phyloP scores from a whole-genome alignment of 176 grass and related monocot species.

The Stipa capillata region DNA sequence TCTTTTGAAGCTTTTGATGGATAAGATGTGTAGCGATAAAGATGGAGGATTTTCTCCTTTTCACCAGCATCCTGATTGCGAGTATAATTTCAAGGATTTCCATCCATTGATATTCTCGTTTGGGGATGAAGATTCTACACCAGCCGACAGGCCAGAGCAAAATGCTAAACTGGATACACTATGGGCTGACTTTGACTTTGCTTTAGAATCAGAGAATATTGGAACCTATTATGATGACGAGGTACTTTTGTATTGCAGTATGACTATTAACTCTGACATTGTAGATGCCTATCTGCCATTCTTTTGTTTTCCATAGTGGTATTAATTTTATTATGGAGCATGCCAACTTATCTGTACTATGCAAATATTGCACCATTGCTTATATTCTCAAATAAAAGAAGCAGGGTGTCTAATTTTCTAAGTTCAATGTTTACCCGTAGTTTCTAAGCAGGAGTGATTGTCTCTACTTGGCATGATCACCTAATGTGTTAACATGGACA shows the following conservation, averaged over 20 bases:
- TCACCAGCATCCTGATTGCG: conserved; percentile 33
- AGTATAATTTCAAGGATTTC: conserved; percentile 42
- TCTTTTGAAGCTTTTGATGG: conserved; percentile 52
- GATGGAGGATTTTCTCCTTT: conserved; percentile 23
- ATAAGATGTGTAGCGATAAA: conserved; percentile 39
- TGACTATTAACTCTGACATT: neutral
- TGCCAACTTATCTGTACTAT: neutral
- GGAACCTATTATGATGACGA: conserved; percentile 67
- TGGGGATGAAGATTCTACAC: conserved; percentile 39
- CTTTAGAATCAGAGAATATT: conserved; percentile 69
- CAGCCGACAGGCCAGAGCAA: conserved; percentile 36
- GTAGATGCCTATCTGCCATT: neutral
- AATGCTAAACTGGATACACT: conserved; percentile 41
- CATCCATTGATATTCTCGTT: conserved; percentile 74
- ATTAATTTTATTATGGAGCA: conserved; percentile 6
- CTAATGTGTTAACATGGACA: neutral
- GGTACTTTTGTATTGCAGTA: conserved; percentile 37
- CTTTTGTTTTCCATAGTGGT: conserved; percentile 4
- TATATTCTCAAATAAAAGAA: neutral
- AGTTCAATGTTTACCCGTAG: neutral
- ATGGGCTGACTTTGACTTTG: conserved; percentile 86
- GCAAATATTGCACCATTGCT: neutral
- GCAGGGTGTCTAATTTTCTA: neutral
- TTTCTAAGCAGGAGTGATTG: neutral
- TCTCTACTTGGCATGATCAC: neutral